Percentiles rank a stretch among this genome's conserved stretches.
Evolutionary conservation across 179 eudicot genomes (phyloP).

Genomic region (Camellia oleifera): DNA sequence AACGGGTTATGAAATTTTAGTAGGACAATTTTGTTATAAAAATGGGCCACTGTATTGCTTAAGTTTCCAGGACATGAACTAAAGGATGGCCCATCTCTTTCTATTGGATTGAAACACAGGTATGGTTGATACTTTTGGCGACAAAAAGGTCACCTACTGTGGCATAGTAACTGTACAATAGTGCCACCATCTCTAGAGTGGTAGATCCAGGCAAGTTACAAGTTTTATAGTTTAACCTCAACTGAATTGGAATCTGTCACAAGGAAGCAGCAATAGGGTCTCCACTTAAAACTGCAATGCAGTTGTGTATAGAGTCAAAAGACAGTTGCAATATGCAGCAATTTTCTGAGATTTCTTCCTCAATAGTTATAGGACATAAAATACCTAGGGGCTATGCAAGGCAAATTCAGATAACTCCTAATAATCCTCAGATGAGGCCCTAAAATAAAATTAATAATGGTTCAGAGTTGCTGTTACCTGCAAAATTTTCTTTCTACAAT

Average conservation of each 20-base stretch:
- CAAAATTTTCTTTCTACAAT: conserved; percentile 94
- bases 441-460: background rate
- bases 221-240: background rate
- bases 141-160: background rate
- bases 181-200: too few species aligned
- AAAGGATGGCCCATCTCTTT: background rate
- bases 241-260: background rate
- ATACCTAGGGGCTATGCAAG: too few species aligned
- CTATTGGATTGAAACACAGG: background rate
- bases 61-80: background rate
- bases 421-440: background rate
- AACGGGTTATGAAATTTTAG: too few species aligned
- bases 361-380: too few species aligned
- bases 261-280: background rate
- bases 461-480: conserved; percentile 46
- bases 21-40: too few species aligned
- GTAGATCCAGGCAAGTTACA: too few species aligned
- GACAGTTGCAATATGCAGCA: background rate
- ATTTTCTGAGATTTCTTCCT: background rate
- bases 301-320: background rate
- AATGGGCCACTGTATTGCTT: too few species aligned
- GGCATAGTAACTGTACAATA: background rate
- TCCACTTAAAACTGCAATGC: background rate
- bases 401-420: background rate
- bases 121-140: background rate